Evolutionary conservation across 768 basidiomycete genomes (phyloP).

Genomic region (Cubamyces lactineus): DNA sequence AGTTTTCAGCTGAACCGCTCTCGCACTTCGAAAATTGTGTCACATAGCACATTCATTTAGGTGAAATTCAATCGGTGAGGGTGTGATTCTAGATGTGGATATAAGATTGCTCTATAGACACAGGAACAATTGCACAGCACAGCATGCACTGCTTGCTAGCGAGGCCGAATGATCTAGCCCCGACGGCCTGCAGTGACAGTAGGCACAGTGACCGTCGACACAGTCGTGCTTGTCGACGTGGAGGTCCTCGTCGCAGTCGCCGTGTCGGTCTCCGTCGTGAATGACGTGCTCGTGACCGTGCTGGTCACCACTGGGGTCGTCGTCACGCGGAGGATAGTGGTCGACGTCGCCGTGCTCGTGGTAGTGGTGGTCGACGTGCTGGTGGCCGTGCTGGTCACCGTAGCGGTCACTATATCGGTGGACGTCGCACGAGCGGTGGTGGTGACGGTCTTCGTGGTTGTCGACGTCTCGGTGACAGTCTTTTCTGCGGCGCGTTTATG

Average conservation of each 20-base stretch:
- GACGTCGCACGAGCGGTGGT: not conserved
- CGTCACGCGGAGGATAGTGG: not conserved
- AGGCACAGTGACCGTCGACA: not conserved
- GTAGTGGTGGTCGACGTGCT: not conserved
- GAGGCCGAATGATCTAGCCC: too few species aligned
- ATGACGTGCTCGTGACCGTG: slow-evolving; percentile 1
- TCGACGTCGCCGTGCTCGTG: not conserved
- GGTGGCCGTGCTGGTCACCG: slow-evolving; percentile 1
- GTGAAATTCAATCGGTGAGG: too few species aligned
- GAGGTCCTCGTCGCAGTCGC: not conserved
- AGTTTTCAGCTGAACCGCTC: too few species aligned
- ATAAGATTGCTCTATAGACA: too few species aligned
- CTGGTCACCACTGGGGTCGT: not conserved
- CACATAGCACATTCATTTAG: too few species aligned
- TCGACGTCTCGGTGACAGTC: not conserved
- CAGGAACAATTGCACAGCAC: too few species aligned
- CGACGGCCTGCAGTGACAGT: not conserved
- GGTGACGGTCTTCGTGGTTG: not conserved
- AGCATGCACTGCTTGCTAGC: too few species aligned
- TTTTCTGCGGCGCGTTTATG: not conserved
- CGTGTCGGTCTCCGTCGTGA: not conserved
- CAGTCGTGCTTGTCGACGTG: not conserved
- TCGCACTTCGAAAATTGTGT: too few species aligned
- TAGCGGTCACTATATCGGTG: not conserved
- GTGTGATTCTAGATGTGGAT: too few species aligned